phyloP scores from a whole-genome alignment of 2,329 filamentous ascomycete species.

The Samsoniella hepiali region DNA sequence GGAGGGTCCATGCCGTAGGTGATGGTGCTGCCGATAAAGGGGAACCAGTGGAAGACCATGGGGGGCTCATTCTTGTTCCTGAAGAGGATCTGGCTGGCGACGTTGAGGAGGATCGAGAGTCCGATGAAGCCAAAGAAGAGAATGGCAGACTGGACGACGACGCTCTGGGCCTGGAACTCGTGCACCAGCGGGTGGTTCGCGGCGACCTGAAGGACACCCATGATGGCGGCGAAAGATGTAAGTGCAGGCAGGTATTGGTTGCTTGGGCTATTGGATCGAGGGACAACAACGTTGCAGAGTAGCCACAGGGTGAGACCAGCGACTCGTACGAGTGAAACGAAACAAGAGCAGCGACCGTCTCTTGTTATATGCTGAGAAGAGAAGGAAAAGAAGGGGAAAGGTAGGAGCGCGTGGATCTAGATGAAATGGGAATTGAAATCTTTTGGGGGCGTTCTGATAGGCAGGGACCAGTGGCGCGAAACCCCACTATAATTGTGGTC shows the following conservation, averaged over 20 bases:
- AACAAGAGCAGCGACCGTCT: background rate
- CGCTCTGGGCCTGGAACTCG: conserved; percentile 47
- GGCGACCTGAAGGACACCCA: conserved; percentile 56
- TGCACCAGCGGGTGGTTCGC: conserved; percentile 48
- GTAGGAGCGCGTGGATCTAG: background rate
- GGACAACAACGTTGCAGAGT: background rate
- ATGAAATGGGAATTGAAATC: conserved; percentile 4
- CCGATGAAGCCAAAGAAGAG: conserved; percentile 44
- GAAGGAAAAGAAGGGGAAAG: background rate
- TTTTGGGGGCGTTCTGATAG: conserved; percentile 11
- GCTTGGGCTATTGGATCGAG: background rate
- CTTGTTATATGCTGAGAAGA: background rate
- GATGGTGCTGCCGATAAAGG: conserved; percentile 84
- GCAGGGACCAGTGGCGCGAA: conserved; percentile 1
- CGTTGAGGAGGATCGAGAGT: conserved; percentile 69
- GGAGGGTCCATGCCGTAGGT: conserved; percentile 95
- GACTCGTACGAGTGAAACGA: background rate
- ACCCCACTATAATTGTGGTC: background rate
- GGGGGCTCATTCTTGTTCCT: conserved; percentile 80
- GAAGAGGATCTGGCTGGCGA: conserved; percentile 74
- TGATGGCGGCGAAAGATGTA: conserved; percentile 29
- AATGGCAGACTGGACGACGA: conserved; percentile 46
- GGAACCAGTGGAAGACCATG: conserved; percentile 77
- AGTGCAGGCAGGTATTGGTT: background rate
- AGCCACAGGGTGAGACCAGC: background rate